Evolutionary conservation across 805 yeast species (phyloP), one percentile per base, ranked within the genome.

Genomic region (Metschnikowia dekortorum): DNA sequence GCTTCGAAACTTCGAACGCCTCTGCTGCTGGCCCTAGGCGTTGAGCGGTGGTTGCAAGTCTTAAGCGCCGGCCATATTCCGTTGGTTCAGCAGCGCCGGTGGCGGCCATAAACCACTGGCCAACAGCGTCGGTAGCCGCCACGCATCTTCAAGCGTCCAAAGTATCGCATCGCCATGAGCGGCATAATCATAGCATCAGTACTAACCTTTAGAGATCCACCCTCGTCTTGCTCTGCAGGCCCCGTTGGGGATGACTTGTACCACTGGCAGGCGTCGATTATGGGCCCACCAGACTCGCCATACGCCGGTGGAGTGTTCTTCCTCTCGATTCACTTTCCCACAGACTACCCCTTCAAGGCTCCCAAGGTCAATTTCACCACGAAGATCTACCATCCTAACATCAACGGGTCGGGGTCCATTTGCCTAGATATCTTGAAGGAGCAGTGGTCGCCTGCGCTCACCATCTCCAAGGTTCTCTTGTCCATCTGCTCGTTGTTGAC

Each of bases 261-360:
- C 76, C 98, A 92, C 78, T 94, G 99, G 99, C 98, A 94, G 75
- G 99, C 98, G 39, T 91, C 98, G 40, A 94, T 94, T 69, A 89
- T 94, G 95, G 99, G 99, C 45, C 99, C 99, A 46, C 82, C 96
- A 60, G 98, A 94, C 74, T 88, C 97, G 44, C 94, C 85, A 56
- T 81, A 81, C 51, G 83, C 84, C 22, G 92, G 92, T 58, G 99
- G 98, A 64, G 97, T 92, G 41, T 94, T 94, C 73, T 94, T 94
- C 80, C 81, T 94, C 56, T 84, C 96, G 48, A 90, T 94, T 69
- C 96, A 90, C 70, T 94, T 94, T 87, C 99, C 99, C 68, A 91
- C 98, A 52, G 98, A 94, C 73, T 94, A 94, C 71, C 99, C 99
- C 50, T 94, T 92, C 79, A 94, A 94, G 76, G 97, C 99, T 51